phyloP scores from a whole-genome alignment of 306 rosid genomes.

The Clitoria ternatea region DNA sequence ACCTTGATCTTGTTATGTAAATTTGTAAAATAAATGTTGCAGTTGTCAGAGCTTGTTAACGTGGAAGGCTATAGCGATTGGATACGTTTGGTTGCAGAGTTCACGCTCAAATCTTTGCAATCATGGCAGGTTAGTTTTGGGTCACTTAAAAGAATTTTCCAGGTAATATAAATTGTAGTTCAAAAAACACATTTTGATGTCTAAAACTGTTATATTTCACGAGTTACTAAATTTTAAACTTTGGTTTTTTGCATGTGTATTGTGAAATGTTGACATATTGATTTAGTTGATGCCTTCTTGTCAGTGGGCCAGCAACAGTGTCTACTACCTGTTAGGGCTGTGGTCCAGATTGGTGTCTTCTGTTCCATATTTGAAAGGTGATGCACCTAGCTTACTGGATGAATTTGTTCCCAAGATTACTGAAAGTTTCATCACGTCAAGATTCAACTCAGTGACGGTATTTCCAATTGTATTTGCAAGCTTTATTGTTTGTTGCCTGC shows the following conservation, averaged over 20 bases:
- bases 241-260: conserved; percentile 12
- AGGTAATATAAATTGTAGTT: neutral
- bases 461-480: conserved; percentile 20
- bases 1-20: conserved; percentile 7
- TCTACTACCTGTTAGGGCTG: conserved; percentile 90
- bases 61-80: conserved; percentile 99
- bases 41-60: conserved; percentile 93
- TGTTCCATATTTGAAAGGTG: conserved; percentile 98
- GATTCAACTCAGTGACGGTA: conserved; percentile 97
- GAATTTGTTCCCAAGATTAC: conserved; percentile 98
- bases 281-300: conserved; percentile 34
- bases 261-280: conserved; percentile 37
- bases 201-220: conserved; percentile 5
- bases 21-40: conserved; percentile 34
- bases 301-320: conserved; percentile 99
- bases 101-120: conserved; percentile 91
- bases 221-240: conserved; percentile 4
- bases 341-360: conserved; percentile 99
- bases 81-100: conserved; percentile 96
- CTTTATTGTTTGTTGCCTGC: conserved; percentile 20
- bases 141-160: conserved; percentile 17
- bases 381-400: conserved; percentile 95
- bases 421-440: conserved; percentile 91
- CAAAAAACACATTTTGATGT: neutral
- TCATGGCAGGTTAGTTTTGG: conserved; percentile 84